Evolutionary conservation across 2,329 filamentous ascomycete genomes (phyloP), one percentile per base, ranked within the genome.

Genomic region (Cryphonectria carpinicola): DNA sequence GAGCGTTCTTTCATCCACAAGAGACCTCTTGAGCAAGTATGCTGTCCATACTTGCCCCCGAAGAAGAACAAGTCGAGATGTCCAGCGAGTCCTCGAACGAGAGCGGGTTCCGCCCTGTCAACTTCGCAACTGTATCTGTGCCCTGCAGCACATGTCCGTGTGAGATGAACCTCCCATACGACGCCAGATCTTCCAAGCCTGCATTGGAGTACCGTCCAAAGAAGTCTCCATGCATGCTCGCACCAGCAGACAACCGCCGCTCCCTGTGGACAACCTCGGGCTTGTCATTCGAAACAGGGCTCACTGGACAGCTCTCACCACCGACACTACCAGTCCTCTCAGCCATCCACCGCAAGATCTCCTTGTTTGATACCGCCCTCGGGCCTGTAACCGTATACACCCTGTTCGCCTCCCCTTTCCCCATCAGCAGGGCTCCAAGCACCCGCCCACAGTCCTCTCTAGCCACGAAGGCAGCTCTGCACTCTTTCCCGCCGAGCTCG

Each of bases 311-410:
- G n/a, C 61, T 64, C 28, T 28, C n/a, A 17, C 41, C 22, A 14
- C 39, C 14, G 11, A 17, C 22, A 25, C n/a, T 25, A 14, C n/a
- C 63, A 28, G 14, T 8, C 41, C 39, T 49, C 43, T 35, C 28
- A 4, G 41, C 41, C 4, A 41, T n/a, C 52, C 52, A 58, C 22
- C 32, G n/a, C 8, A 41, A 8, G 8, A 58, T 43, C 25, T 56
- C 49, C 65, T 35, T 67, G 19, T 58, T 60, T n/a, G 35, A 39
- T 5, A 76, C 76, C n/a, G 77, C 77, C 5, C 70, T 76, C 7
- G 80, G 79, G 2, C 80, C 78, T 35, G 77, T 71, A 37, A 81
- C 76, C 68, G 81, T 81, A 69, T 81, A 80, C 1, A 81, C 71
- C 71, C 80, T 74, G 37, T 74, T 77, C 8, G 79, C 79, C 49